phyloP scores from a whole-genome alignment of 2,329 filamentous ascomycete genomes.

The Epichloe coenophiala region DNA sequence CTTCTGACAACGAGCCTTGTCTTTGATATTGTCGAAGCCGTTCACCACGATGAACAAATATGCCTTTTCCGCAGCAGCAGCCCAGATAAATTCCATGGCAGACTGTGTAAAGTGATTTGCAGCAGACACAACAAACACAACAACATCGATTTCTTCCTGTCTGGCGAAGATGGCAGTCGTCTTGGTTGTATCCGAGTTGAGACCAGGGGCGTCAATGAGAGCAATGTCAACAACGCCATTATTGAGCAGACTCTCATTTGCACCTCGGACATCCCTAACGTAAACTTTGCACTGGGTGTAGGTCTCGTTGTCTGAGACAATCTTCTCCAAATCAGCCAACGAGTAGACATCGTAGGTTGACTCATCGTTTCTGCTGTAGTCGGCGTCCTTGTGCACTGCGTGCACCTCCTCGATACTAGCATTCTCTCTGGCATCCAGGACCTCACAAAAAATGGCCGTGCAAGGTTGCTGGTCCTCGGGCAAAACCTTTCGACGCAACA shows the following conservation, averaged over 20 bases:
- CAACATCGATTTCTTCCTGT: constrained; percentile 97
- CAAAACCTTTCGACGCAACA: constrained; percentile 79
- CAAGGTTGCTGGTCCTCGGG: constrained; percentile 97
- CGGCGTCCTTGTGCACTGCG: constrained; percentile 68
- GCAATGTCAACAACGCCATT: constrained; percentile 98
- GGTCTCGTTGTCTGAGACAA: constrained; percentile 76
- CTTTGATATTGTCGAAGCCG: constrained; percentile 84
- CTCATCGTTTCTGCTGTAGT: constrained; percentile 83
- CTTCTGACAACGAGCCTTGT: constrained; percentile 82
- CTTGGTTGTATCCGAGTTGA: constrained; percentile 93
- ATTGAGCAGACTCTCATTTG: constrained; percentile 88
- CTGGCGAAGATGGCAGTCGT: constrained; percentile 94
- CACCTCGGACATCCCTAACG: constrained; percentile 73
- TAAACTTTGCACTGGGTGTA: constrained; percentile 97
- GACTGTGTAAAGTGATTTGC: constrained; percentile 97
- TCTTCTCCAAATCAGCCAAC: constrained; percentile 66
- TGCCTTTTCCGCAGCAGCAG: constrained; percentile 89
- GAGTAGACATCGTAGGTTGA: constrained; percentile 83
- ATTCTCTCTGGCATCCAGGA: constrained; percentile 85
- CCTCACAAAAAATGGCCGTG: constrained; percentile 96
- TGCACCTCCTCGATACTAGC: constrained; percentile 88
- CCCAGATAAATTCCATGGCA: constrained; percentile 95
- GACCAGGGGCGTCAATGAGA: constrained; percentile 86
- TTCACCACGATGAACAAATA: constrained; percentile 99
- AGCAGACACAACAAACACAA: constrained; percentile 94